Base-by-base conservation (phyloP, 2,329 filamentous ascomycete genomes). In the Lanzia echinophila region DNA sequence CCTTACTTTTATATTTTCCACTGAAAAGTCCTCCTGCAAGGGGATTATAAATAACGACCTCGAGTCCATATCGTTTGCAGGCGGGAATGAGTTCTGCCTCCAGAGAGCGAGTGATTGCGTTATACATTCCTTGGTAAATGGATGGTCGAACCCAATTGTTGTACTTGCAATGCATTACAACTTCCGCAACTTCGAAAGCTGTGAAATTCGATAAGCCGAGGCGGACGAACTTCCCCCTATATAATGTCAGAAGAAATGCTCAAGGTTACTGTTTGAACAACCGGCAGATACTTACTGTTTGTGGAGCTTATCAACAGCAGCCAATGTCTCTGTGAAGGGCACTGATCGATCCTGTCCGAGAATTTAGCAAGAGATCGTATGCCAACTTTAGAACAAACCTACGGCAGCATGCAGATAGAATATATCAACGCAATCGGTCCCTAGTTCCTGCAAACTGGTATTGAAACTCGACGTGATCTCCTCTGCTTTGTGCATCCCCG, bases 121-220 rank as follows among this genome's bases (percentile, higher is more conserved):
- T 92, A 71, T 91, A 92, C 87, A 94, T 92, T 63, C 78, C 90
- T 70, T 94, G 89, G 71, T 88, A 95, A 53, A 95, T 82, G 1
- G 86, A 56, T 17, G 60, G 60, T 11, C 60, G 80, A 15, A 95
- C 87, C 88, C 88, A 95, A 57, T 81, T 81, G 64, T 88, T 84
- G 71, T 87, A 82, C 63, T 86, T 86, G 75, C 87, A 92, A 38
- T 83, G 85, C 69, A 89, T 80, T 54, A 86, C 86, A 10, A 95
- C 81, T 71, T 96, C 90, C 0, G 90, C 90, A 10, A 96, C 87
- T 68, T 96, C 90, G 67, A 86, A 94, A 0, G 90, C 85, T 0
- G 90, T 88, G 68, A 84, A 96, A 72, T 96, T 96, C 63, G 82
- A 87, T 55, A 96, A 72, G 2, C 89, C 90, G 12, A 96, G 73